A percentile compares a stretch with the other conserved stretches of the same genome.
Evolutionary conservation across 768 basidiomycete genomes (phyloP).

Genomic region (Termitomyces sp.): DNA sequence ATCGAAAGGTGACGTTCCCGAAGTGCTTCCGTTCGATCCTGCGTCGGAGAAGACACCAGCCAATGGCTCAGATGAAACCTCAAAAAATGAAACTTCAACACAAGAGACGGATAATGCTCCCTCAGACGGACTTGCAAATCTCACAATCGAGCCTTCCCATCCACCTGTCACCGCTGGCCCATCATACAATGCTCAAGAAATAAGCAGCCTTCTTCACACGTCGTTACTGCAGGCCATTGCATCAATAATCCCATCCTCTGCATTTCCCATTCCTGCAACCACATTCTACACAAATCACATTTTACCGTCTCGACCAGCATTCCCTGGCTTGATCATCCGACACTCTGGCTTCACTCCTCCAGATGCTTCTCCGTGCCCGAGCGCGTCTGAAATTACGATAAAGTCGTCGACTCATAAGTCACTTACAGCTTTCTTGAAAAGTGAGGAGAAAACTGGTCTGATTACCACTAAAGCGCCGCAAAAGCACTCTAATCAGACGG

Average conservation of each 20-base stretch:
- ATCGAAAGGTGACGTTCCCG: conserved; percentile 53
- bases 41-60: conserved; percentile 1
- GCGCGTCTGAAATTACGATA: conserved; percentile 54
- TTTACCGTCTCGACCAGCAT: conserved; percentile 77
- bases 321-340: conserved; percentile 35
- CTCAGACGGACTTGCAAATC: conserved; percentile 4
- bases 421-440: conserved; percentile 74
- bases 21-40: conserved; percentile 22
- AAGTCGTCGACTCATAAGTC: conserved; percentile 81
- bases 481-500: conserved; percentile 43
- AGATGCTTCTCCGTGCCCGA: conserved; percentile 27
- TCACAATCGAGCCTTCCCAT: conserved; percentile 7
- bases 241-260: conserved; percentile 37
- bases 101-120: conserved; percentile 1
- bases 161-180: not conserved
- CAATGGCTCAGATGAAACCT: conserved; percentile 15
- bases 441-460: conserved; percentile 67
- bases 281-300: conserved; percentile 73
- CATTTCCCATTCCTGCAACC: conserved; percentile 75
- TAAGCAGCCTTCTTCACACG: conserved; percentile 50
- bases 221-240: conserved; percentile 66
- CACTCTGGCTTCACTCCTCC: conserved; percentile 16
- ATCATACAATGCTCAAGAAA: conserved; percentile 37
- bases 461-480: conserved; percentile 65
- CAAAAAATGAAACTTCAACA: conserved; percentile 4